Evolutionary conservation across 805 yeast genomes (phyloP), one percentile per base, ranked within the genome.

Genomic region (Kurtzmaniella cleridarum): DNA sequence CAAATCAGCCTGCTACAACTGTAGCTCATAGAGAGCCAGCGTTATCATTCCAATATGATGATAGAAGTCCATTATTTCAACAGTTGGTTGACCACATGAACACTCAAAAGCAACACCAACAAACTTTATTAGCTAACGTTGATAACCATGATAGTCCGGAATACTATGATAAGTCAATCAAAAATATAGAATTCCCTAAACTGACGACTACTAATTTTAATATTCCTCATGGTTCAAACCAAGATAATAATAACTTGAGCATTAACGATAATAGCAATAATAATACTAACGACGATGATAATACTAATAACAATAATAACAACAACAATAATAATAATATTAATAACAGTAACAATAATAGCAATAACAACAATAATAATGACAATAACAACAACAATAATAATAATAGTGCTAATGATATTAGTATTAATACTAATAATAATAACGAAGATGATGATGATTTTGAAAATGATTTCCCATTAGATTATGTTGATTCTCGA

Each of bases 11-110:
- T 5, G 75, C 93, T 2, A 82, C 96, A 1, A 86, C 97, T 1
- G 69, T 68, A 15, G 79, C 96, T 2, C 66, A 69, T 6, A 60
- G 72, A 30, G 95, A 88, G 49, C 96, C 97, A 0, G 86, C 97
- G 0, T 56, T 79, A 30, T 80, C 90, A 2, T 87, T 91, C 62
- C 59, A 69, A 30, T 89, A 75, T 49, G 84, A 86, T 54, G 71
- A 75, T 18, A 50, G 66, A 2, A 50, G 56, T 24, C 66, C 78
- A 2, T 54, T 84, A 3, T 69, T 66, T 47, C 79, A 74, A 6
- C 93, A 84, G 51, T 54, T 84, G 30, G 44, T 60, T 9, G 68
- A 61, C 10, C 78, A 74, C 46, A 61, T 68, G 46, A 63, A 63
- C 16, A 42, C 42, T 1, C 62, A 52, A 40, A 59, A 54, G 44